These are phyloP conservation scores for Populus hybrid DNA, from an alignment of 441 rosid genomes.

Conservation along the genomic window DNA sequence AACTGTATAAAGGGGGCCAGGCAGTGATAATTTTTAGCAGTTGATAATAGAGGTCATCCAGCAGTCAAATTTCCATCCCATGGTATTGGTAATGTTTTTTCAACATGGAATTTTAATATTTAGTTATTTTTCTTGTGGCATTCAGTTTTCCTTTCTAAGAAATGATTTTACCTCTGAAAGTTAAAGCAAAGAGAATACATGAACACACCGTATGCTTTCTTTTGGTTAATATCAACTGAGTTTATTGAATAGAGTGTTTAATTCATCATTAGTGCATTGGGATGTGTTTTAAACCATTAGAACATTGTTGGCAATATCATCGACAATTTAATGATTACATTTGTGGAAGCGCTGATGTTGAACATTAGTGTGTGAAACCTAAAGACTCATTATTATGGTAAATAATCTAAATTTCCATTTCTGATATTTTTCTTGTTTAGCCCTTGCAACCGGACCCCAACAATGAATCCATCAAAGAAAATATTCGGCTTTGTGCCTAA, in stretches of 20 bases:
- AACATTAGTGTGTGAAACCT: background rate
- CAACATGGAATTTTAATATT: background rate
- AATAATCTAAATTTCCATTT: slow-evolving; percentile 7
- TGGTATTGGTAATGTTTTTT: background rate
- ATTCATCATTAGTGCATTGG: background rate
- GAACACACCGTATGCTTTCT: background rate
- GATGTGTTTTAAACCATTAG: background rate
- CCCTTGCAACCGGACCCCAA: slow-evolving; percentile 72
- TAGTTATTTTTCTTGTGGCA: background rate
- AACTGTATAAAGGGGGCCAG: slow-evolving; percentile 12
- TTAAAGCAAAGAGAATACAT: background rate
- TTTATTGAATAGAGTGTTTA: background rate
- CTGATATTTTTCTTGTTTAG: no score
- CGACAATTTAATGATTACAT: no score
- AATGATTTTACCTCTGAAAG: background rate
- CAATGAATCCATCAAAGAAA: slow-evolving; percentile 68
- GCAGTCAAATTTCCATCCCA: background rate
- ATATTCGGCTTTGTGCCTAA: slow-evolving; percentile 48
- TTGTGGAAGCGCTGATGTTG: background rate
- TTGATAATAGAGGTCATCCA: background rate
- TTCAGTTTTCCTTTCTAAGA: background rate
- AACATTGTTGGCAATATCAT: background rate
- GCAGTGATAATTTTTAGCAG: no score
- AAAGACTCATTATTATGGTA: background rate
- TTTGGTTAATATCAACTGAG: background rate